A percentile compares a stretch with the other conserved stretches of the same genome.
Evolutionary conservation across 164 flowering plant genomes (phyloP).

Genomic region (Berberis vulgaris): DNA sequence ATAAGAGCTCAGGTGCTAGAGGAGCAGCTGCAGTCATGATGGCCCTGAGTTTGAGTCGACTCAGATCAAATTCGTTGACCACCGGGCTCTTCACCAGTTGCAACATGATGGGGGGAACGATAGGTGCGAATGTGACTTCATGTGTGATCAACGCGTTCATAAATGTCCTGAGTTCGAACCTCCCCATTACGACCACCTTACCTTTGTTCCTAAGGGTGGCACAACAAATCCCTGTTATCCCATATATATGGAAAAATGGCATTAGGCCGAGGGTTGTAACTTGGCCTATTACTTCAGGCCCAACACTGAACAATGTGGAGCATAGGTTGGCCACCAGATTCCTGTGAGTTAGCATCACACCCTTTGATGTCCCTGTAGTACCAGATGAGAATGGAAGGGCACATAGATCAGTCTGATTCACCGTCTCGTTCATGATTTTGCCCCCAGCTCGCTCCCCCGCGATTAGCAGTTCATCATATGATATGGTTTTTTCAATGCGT

Average conservation of each 20-base stretch:
- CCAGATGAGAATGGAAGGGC: constrained; percentile 98
- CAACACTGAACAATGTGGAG: constrained; percentile 70
- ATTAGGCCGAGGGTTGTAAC: constrained; percentile 75
- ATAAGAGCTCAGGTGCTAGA: constrained; percentile 75
- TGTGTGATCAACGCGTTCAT: constrained; percentile 57
- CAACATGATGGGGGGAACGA: constrained; percentile 88
- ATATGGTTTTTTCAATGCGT: constrained; percentile 36
- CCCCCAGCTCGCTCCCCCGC: constrained; percentile 58
- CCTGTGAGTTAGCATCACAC: constrained; percentile 90
- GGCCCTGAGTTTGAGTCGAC: constrained; percentile 57
- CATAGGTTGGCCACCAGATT: constrained; percentile 83
- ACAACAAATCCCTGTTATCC: constrained; percentile 78
- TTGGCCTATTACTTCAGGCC: constrained; percentile 57
- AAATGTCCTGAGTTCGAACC: constrained; percentile 67
- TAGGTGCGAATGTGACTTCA: constrained; percentile 78
- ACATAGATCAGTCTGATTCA: constrained; percentile 59
- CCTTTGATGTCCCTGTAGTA: constrained; percentile 87
- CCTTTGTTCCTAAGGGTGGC: constrained; percentile 83
- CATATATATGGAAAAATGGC: constrained; percentile 94
- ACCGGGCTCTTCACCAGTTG: constrained; percentile 74
- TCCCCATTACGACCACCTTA: constrained; percentile 79
- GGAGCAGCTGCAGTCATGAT: constrained; percentile 97
- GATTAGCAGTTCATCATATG: constrained; percentile 60
- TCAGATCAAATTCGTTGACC: constrained; percentile 73
- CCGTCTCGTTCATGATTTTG: constrained; percentile 12